Evolutionary conservation across 257 asterid species (phyloP).

Genomic region (Henckelia pumila): DNA sequence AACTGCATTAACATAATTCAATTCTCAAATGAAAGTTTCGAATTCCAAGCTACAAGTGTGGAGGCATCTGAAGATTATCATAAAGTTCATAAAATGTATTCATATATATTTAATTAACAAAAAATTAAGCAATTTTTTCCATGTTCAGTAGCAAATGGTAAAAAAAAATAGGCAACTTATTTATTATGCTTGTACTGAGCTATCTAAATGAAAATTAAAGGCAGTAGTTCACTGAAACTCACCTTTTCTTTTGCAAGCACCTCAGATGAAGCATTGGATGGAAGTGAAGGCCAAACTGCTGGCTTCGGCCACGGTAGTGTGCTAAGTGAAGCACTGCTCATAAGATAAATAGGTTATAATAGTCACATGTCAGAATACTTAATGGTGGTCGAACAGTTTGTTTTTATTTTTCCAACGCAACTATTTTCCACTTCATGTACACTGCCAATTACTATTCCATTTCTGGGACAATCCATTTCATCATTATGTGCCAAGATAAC

Average conservation of each 20-base stretch:
- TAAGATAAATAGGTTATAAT: slow-evolving; percentile 19
- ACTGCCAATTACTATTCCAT: slow-evolving; percentile 16
- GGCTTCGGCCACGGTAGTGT: slow-evolving; percentile 99
- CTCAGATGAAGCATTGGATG: slow-evolving; percentile 77
- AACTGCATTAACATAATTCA: background rate
- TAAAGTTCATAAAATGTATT: slow-evolving; percentile 12
- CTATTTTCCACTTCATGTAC: slow-evolving; percentile 13
- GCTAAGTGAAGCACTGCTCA: slow-evolving; percentile 91
- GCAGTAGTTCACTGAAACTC: slow-evolving; percentile 27
- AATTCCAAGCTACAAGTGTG: slow-evolving; percentile 4
- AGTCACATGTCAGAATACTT: slow-evolving; percentile 29
- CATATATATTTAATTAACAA: background rate
- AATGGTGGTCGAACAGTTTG: slow-evolving; percentile 3
- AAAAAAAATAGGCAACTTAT: slow-evolving; percentile 7
- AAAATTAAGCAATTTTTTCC: slow-evolving; percentile 9
- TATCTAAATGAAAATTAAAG: slow-evolving; percentile 14
- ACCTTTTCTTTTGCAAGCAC: slow-evolving; percentile 96
- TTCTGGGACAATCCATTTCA: slow-evolving; percentile 5
- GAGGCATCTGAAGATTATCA: slow-evolving; percentile 6
- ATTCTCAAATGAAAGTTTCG: slow-evolving; percentile 7
- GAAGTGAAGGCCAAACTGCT: slow-evolving; percentile 94
- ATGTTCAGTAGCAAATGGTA: slow-evolving; percentile 17
- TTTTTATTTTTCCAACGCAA: slow-evolving; percentile 23
- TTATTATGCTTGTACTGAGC: slow-evolving; percentile 12
- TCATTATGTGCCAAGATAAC: slow-evolving; percentile 8